Percentiles rank a stretch among this genome's conserved stretches.
Evolutionary conservation across 2,329 filamentous ascomycete genomes (phyloP).

Genomic region (Xylogone sp.): DNA sequence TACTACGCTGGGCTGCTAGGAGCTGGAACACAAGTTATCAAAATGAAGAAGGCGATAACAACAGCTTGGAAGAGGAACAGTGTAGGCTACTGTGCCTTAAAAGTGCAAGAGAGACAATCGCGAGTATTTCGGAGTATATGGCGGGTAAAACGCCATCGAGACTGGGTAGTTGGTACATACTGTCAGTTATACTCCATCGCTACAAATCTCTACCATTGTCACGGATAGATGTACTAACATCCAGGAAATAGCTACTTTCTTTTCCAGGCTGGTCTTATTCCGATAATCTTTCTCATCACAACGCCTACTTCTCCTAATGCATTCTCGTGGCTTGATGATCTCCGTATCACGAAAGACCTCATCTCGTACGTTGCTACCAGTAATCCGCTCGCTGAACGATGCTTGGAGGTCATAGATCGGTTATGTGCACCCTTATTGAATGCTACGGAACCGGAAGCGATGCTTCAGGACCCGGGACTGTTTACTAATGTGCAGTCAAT

Average conservation of each 20-base stretch:
- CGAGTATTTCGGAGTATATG: slow-evolving; percentile 37
- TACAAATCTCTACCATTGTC: background rate
- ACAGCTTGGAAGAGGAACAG: slow-evolving; percentile 33
- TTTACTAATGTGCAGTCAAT: slow-evolving; percentile 32
- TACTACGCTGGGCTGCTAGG: slow-evolving; percentile 34
- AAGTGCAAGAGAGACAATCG: slow-evolving; percentile 36
- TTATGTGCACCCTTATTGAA: slow-evolving; percentile 30
- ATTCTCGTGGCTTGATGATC: slow-evolving; percentile 14
- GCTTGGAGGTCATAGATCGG: slow-evolving; percentile 34
- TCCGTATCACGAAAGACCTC: slow-evolving; percentile 36
- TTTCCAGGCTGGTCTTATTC: slow-evolving; percentile 40
- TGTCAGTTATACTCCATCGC: slow-evolving; percentile 18
- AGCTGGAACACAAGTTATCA: slow-evolving; percentile 5
- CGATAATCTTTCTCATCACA: slow-evolving; percentile 38
- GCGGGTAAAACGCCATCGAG: slow-evolving; percentile 34
- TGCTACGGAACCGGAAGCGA: slow-evolving; percentile 22
- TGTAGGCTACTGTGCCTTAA: slow-evolving; percentile 35
- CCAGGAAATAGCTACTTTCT: slow-evolving; percentile 32
- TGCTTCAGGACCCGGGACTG: slow-evolving; percentile 33
- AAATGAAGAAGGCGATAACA: slow-evolving; percentile 27
- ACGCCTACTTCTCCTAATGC: slow-evolving; percentile 31
- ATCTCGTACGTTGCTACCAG: slow-evolving; percentile 33
- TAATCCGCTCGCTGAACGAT: slow-evolving; percentile 35
- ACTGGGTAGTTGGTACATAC: slow-evolving; percentile 39
- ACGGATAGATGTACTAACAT: background rate